phyloP scores from a whole-genome alignment of 2,329 filamentous ascomycete species.

The Fusarium musae region DNA sequence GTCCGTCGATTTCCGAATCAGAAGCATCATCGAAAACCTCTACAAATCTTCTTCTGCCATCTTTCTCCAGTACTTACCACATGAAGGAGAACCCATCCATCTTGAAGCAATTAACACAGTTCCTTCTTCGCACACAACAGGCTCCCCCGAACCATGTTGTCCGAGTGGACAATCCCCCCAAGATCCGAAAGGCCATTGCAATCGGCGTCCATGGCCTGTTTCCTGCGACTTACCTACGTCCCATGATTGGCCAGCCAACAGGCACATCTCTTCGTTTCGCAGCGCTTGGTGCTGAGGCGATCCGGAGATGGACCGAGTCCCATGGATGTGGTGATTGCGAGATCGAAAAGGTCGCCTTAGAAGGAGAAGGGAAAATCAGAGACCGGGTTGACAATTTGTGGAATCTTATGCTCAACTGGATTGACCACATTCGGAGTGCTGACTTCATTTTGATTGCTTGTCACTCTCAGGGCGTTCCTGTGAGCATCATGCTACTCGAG shows the following conservation, averaged over 20 bases:
- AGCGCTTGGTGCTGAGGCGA: constrained; percentile 84
- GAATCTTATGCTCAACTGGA: constrained; percentile 95
- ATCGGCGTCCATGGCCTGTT: constrained; percentile 97
- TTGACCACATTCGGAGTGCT: constrained; percentile 86
- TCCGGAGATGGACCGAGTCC: constrained; percentile 81
- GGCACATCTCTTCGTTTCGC: constrained; percentile 95
- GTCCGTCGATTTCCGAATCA: constrained; percentile 53
- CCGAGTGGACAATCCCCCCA: constrained; percentile 73
- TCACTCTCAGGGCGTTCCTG: constrained; percentile 95
- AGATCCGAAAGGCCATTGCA: constrained; percentile 85
- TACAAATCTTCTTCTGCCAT: constrained; percentile 75
- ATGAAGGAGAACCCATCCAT: constrained; percentile 76
- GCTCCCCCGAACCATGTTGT: constrained; percentile 76
- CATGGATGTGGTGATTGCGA: constrained; percentile 80
- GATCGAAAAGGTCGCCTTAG: constrained; percentile 92
- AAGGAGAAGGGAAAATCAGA: constrained; percentile 91
- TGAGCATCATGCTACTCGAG: constrained; percentile 89
- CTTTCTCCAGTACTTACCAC: constrained; percentile 75
- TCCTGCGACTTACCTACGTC: constrained; percentile 85
- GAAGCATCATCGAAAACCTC: constrained; percentile 57
- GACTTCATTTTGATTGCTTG: constrained; percentile 94
- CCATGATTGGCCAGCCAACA: constrained; percentile 92
- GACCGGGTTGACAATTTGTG: constrained; percentile 92
- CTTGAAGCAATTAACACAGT: constrained; percentile 70
- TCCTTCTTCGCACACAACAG: constrained; percentile 67